phyloP scores from a whole-genome alignment of 2,329 filamentous ascomycete genomes.

The Harringtonia lauricola region DNA sequence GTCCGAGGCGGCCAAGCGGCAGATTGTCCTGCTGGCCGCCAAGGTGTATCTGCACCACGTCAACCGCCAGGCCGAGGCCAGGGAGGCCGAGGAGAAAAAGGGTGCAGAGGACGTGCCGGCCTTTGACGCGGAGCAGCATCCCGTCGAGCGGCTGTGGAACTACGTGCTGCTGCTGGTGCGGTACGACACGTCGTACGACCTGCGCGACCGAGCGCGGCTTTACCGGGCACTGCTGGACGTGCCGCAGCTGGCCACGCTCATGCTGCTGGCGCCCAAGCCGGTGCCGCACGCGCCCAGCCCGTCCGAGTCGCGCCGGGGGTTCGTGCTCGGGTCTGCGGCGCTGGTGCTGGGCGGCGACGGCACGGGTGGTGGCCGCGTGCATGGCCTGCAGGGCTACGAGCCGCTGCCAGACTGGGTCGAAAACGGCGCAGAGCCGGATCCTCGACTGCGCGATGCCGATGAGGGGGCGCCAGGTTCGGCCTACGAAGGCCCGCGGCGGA shows the following conservation, averaged over 20 bases:
- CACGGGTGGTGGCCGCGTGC: conserved; percentile 35
- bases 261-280: conserved; percentile 88
- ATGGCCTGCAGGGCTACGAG: conserved; percentile 70
- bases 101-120: conserved; percentile 13
- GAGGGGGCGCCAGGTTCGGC: conserved; percentile 20
- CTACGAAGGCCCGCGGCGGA: conserved; percentile 26
- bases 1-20: conserved; percentile 74
- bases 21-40: conserved; percentile 87
- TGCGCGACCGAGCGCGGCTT: conserved; percentile 80
- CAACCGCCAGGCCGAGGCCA: conserved; percentile 36
- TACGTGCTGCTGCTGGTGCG: conserved; percentile 77
- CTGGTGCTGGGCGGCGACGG: conserved; percentile 59
- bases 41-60: conserved; percentile 92
- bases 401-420: conserved; percentile 75
- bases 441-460: conserved; percentile 55
- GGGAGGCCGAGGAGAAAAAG: conserved; percentile 20
- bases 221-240: conserved; percentile 76
- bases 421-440: conserved; percentile 68
- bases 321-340: conserved; percentile 73
- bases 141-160: conserved; percentile 68
- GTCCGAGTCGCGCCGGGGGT: conserved; percentile 68
- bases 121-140: conserved; percentile 32
- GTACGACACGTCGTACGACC: conserved; percentile 90
- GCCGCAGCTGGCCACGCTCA: conserved; percentile 78
- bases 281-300: conserved; percentile 85